Conservation (phyloP, 441 rosid species). For the Bocquillonia castaneifolia region DNA sequence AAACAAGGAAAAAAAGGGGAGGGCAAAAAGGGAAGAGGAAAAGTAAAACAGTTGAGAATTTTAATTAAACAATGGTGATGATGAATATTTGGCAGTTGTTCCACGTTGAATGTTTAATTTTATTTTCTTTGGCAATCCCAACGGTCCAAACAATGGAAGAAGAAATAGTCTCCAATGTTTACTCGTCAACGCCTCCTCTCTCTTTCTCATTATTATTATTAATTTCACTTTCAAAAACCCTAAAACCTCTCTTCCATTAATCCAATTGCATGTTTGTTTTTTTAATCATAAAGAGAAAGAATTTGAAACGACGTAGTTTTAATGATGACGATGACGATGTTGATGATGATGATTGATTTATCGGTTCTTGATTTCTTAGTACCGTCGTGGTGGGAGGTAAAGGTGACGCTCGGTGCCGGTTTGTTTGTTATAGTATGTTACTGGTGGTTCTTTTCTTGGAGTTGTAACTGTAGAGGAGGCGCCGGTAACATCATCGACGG, state of each 20-base stretch:
- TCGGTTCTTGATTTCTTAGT: constrained; percentile 45
- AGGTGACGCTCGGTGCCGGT: constrained; percentile 66
- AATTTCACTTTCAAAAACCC: constrained; percentile 20
- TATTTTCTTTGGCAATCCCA: background rate
- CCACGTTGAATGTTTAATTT: constrained; percentile 7
- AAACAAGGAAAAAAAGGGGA: too few relatives aligned
- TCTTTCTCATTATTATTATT: too few relatives aligned
- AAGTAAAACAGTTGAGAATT: too few relatives aligned
- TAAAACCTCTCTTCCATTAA: background rate
- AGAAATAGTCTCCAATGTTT: constrained; percentile 22
- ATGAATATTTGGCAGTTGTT: background rate
- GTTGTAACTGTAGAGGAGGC: constrained; percentile 25
- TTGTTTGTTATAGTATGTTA: constrained; percentile 47
- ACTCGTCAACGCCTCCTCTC: constrained; percentile 16
- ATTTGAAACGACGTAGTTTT: background rate
- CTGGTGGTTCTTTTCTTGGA: constrained; percentile 53
- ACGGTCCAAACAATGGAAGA: constrained; percentile 1
- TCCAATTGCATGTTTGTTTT: too few relatives aligned
- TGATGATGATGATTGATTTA: constrained; percentile 37
- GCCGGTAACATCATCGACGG: constrained; percentile 19
- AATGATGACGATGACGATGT: constrained; percentile 28
- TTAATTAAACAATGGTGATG: too few relatives aligned
- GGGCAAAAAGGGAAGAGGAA: too few relatives aligned
- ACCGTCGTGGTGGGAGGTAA: constrained; percentile 90
- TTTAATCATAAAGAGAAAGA: background rate